Conservation (phyloP, 805 yeast genomes). For the Teunomyces stri region DNA sequence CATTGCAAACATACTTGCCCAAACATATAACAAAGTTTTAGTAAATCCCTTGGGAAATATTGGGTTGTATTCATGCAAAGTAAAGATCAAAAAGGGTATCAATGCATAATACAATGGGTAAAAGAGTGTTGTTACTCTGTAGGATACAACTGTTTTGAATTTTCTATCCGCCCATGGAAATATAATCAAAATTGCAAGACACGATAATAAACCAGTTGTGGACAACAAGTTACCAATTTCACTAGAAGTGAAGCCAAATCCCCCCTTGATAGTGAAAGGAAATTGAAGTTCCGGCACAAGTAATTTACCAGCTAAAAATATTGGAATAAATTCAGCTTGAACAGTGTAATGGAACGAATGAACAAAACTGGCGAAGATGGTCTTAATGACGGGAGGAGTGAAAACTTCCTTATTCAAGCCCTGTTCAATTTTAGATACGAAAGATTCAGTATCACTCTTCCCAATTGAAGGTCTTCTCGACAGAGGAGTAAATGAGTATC, state of each 20-base stretch:
- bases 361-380: conserved; percentile 37
- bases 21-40: conserved; percentile 24
- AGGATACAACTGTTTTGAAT: conserved; percentile 45
- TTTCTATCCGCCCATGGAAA: conserved; percentile 52
- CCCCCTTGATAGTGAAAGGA: conserved; percentile 52
- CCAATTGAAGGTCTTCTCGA: conserved; percentile 12
- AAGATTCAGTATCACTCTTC: background rate
- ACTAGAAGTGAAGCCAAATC: conserved; percentile 46
- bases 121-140: conserved; percentile 35
- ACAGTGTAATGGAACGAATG: conserved; percentile 49
- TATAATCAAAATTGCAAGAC: conserved; percentile 45
- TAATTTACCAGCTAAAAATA: conserved; percentile 43
- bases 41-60: conserved; percentile 21
- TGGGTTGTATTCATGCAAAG: conserved; percentile 33
- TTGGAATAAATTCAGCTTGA: conserved; percentile 55
- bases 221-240: conserved; percentile 53
- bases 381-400: conserved; percentile 27
- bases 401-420: conserved; percentile 22
- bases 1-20: conserved; percentile 26
- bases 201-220: conserved; percentile 52
- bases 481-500: conserved; percentile 15
- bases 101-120: conserved; percentile 46
- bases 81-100: conserved; percentile 48
- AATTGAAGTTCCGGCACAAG: conserved; percentile 31
- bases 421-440: conserved; percentile 9